Evolutionary conservation across 495 filamentous ascomycete species (phyloP), one percentile per base, ranked within the genome.

Genomic region (Stereocaulon alpinum): DNA sequence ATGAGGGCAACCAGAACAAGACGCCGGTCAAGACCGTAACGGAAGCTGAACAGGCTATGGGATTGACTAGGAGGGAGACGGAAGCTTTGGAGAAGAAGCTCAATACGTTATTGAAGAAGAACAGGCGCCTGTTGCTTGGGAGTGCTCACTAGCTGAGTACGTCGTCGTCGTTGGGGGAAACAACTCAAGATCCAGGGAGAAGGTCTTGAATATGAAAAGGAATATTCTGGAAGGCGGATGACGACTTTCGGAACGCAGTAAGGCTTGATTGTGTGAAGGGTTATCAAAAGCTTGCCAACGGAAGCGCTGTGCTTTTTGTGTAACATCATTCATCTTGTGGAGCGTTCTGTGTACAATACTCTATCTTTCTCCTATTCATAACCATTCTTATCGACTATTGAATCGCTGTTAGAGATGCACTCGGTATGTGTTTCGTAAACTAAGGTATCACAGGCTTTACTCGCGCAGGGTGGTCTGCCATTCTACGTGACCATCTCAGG

Each of bases 41-140:
- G 54, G 85, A 86, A 32, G 78, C 81, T 6, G 85, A 89, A 70
- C 71, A 70, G 56, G 80, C 76, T 37, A 72, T 86, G 63, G 59
- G 73, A 18, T 64, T 68, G 12, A 76, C 80, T n/a, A 76, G 77
- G 62, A 87, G 83, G 73, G 85, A 89, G 65, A 77, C 82, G 40
- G 87, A 90, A 55, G 77, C 68, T 58, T 66, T 88, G 10, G 87
- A 89, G 70, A 89, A 87, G 76, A 82, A 74, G 63, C 68, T 80
- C 32, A 66, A 67, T 45, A 76, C 69, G 7, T 55, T 80, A 40
- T 70, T 80, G 43, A 78, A 78, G 44, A 73, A 73, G 40, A 80
- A 80, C 64, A 57, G 52, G 54, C 29, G 60, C 22, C 63, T 64
- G 54, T 17, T 59, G 24, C 51, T 59, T 59, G 56, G 56, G 4